Evolutionary conservation across 257 asterid genomes (phyloP).

Genomic region (Nicotiana undulata): DNA sequence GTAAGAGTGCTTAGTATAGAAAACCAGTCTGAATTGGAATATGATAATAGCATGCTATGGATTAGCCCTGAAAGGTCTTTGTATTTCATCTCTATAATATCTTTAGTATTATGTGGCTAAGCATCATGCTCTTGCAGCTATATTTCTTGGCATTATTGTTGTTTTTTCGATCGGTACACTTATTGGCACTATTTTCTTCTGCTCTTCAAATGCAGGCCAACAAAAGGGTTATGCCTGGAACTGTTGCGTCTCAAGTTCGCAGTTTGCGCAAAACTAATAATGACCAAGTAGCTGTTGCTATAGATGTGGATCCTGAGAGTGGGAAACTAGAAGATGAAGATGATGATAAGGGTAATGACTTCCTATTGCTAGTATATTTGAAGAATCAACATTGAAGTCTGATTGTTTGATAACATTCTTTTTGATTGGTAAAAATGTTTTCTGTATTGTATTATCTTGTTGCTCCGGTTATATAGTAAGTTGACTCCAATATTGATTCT

Average conservation of each 20-base stretch:
- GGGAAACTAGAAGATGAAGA: constrained; percentile 65
- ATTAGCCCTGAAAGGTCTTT: background rate
- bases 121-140: background rate
- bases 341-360: constrained; percentile 78
- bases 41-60: background rate
- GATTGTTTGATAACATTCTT: background rate
- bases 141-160: constrained; percentile 4
- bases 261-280: constrained; percentile 79
- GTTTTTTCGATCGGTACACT: background rate
- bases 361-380: constrained; percentile 5
- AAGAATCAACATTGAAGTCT: background rate
- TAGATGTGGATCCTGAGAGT: constrained; percentile 59
- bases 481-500: background rate
- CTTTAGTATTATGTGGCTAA: background rate
- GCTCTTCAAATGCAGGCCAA: constrained; percentile 47
- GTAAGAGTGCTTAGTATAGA: background rate
- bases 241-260: constrained; percentile 75
- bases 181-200: constrained; percentile 12
- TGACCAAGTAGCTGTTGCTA: constrained; percentile 88
- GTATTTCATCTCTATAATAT: background rate
- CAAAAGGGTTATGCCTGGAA: constrained; percentile 58
- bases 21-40: background rate
- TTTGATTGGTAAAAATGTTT: background rate
- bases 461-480: background rate
- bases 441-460: background rate